Evolutionary conservation across 768 basidiomycete species (phyloP).

Genomic region (Clavaria fumosa): DNA sequence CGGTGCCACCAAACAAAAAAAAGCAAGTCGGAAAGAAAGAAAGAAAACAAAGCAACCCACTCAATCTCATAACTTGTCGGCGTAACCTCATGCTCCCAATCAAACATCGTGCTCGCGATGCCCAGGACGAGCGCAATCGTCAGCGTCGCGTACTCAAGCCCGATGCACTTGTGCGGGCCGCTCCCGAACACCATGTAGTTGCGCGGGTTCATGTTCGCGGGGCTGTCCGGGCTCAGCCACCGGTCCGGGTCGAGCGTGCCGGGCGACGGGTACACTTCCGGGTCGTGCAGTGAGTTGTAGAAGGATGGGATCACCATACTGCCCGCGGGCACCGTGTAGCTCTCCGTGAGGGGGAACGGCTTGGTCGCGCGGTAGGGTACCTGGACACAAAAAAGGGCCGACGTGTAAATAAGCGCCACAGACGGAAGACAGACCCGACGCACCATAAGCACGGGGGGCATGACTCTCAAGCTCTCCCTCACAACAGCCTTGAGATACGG

Average conservation of each 20-base stretch:
- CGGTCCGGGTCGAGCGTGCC: constrained; percentile 76
- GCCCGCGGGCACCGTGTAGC: constrained; percentile 82
- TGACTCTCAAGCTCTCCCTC: constrained; percentile 82
- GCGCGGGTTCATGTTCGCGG: constrained; percentile 73
- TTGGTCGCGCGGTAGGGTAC: constrained; percentile 88
- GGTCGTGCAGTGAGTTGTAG: constrained; percentile 87
- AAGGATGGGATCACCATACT: constrained; percentile 94
- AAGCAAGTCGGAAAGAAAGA: not conserved
- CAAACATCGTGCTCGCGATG: constrained; percentile 61
- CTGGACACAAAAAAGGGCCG: constrained; percentile 22
- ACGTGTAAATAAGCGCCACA: not conserved
- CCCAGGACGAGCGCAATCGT: constrained; percentile 80
- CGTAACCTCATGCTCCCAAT: constrained; percentile 83
- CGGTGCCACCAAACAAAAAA: not conserved
- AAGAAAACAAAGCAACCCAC: constrained; percentile 29
- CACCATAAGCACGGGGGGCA: constrained; percentile 96
- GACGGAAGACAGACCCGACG: too few species aligned
- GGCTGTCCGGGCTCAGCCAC: constrained; percentile 73
- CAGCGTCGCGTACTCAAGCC: constrained; percentile 82
- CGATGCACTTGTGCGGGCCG: constrained; percentile 88
- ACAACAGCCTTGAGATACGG: constrained; percentile 83
- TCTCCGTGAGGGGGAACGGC: constrained; percentile 81
- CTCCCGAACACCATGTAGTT: constrained; percentile 95
- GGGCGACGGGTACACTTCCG: constrained; percentile 74
- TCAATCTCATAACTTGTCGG: constrained; percentile 64